These are phyloP conservation scores for Lactarius deliciosus DNA, from an alignment of 768 basidiomycete genomes.

Conservation along the genomic window DNA sequence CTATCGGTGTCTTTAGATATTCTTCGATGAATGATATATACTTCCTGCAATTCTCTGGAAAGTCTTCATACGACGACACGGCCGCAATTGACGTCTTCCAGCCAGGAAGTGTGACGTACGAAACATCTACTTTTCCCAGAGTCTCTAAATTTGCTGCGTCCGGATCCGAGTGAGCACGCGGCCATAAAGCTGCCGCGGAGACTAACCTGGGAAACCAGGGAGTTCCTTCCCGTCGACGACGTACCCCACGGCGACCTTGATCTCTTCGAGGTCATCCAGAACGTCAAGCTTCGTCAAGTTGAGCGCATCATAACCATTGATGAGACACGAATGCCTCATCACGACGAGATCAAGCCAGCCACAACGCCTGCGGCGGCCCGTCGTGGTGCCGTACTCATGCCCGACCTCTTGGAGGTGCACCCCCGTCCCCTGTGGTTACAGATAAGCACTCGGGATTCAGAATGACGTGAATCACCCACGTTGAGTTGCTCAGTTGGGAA, in stretches of 20 bases:
- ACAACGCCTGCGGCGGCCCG: constrained; percentile 88
- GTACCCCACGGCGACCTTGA: constrained; percentile 87
- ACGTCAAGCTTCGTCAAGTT: constrained; percentile 98
- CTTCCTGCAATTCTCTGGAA: constrained; percentile 81
- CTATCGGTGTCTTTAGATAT: constrained; percentile 67
- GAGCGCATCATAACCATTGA: constrained; percentile 93
- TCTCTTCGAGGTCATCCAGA: constrained; percentile 78
- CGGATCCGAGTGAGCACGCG: not conserved
- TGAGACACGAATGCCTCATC: constrained; percentile 84
- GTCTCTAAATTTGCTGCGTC: constrained; percentile 77
- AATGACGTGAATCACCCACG: constrained; percentile 45
- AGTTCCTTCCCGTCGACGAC: constrained; percentile 73
- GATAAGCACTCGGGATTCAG: not conserved
- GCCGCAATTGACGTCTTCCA: constrained; percentile 81
- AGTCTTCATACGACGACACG: constrained; percentile 59
- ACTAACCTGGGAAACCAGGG: constrained; percentile 78
- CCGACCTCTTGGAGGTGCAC: constrained; percentile 92
- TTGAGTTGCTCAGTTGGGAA: constrained; percentile 97
- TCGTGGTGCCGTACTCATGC: constrained; percentile 87
- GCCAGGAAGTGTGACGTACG: constrained; percentile 86
- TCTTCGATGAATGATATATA: constrained; percentile 88
- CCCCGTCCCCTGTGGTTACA: constrained; percentile 61
- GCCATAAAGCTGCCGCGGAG: constrained; percentile 31
- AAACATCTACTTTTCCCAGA: constrained; percentile 76
- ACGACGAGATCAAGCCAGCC: constrained; percentile 99